These are phyloP conservation scores for Starmerella sirachaensis DNA, from an alignment of 805 yeast genomes.

Conservation along the genomic window DNA sequence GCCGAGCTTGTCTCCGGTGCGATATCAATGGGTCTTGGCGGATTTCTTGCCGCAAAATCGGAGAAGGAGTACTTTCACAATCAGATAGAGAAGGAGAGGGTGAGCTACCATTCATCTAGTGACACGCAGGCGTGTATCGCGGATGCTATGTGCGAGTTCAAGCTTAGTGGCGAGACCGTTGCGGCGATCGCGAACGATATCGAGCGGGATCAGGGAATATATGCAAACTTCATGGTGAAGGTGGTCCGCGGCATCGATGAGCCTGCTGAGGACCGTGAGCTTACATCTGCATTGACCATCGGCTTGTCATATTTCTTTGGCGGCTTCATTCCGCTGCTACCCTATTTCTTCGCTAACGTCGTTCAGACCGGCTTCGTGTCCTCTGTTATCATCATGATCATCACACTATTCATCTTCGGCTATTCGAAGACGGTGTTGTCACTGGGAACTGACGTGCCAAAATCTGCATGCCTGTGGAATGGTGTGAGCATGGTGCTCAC, in stretches of 20 bases:
- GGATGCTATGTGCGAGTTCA: constrained; percentile 65
- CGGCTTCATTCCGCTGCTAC: constrained; percentile 82
- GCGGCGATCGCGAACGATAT: constrained; percentile 64
- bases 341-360: constrained; percentile 69
- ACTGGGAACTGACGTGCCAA: constrained; percentile 65
- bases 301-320: constrained; percentile 84
- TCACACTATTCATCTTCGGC: constrained; percentile 82
- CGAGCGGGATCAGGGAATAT: constrained; percentile 60
- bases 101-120: constrained; percentile 16
- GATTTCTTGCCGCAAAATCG: constrained; percentile 85
- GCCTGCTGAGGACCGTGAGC: constrained; percentile 85
- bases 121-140: constrained; percentile 64
- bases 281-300: constrained; percentile 78
- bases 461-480: constrained; percentile 39
- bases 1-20: constrained; percentile 97
- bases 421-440: constrained; percentile 73
- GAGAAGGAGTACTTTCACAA: constrained; percentile 37
- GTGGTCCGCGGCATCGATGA: constrained; percentile 89
- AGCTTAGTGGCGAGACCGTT: constrained; percentile 57
- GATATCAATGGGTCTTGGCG: constrained; percentile 96
- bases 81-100: constrained; percentile 25
- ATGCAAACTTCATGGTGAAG: constrained; percentile 77
- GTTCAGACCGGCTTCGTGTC: constrained; percentile 68
- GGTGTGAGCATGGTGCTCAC: constrained; percentile 88
- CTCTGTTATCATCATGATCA: constrained; percentile 67